Evolutionary conservation across 2,329 filamentous ascomycete genomes (phyloP).

Genomic region (Pseudofabraea citricarpa): DNA sequence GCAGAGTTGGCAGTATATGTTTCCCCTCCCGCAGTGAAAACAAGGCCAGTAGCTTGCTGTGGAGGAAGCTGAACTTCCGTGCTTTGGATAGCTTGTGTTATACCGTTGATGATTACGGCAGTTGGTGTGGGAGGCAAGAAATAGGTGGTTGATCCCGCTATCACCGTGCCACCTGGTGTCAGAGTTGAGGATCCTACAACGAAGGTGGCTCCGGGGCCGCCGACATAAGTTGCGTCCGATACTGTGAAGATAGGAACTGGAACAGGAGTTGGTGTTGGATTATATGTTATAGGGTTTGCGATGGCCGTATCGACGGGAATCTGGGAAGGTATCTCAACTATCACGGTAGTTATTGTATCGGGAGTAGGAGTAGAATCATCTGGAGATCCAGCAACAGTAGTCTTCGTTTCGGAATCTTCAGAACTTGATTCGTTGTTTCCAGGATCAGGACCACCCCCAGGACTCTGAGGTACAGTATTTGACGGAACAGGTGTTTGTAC

Average conservation of each 20-base stretch:
- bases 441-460: background rate
- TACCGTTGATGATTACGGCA: background rate
- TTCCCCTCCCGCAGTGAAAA: background rate
- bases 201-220: constrained; percentile 6
- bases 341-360: background rate
- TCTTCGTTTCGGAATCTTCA: background rate
- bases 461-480: background rate
- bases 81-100: background rate
- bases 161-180: constrained; percentile 5
- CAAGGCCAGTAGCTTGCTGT: background rate
- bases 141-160: background rate
- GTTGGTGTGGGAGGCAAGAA: background rate
- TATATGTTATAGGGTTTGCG: background rate
- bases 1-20: no score
- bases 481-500: background rate
- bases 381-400: background rate
- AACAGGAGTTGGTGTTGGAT: background rate
- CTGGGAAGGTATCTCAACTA: background rate
- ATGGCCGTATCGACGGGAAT: background rate
- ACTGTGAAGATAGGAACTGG: constrained; percentile 1
- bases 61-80: background rate
- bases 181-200: constrained; percentile 10
- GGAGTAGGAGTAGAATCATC: background rate
- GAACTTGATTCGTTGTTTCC: background rate
- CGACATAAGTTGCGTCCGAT: constrained; percentile 2